phyloP scores from a whole-genome alignment of 1,284 basidiomycete species.

The Boletus albobrunnescens region DNA sequence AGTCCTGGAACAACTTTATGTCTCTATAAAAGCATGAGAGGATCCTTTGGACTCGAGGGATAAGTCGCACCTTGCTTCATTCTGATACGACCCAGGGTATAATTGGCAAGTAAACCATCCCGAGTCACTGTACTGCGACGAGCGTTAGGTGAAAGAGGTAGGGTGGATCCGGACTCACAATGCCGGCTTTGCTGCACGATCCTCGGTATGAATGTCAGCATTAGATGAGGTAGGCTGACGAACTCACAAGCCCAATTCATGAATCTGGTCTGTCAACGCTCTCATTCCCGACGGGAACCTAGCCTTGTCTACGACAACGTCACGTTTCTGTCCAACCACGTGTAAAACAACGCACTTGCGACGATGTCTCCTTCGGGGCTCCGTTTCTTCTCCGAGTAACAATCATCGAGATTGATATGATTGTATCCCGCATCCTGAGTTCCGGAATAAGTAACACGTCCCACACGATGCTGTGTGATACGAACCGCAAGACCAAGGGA shows the following conservation, averaged over 20 bases:
- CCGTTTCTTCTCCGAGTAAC: slow-evolving; percentile 52
- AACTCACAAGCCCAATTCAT: slow-evolving; percentile 49
- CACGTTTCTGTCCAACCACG: background rate
- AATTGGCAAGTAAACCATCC: slow-evolving; percentile 35
- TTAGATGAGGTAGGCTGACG: background rate
- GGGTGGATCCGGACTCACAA: slow-evolving; percentile 33
- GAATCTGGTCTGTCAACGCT: slow-evolving; percentile 47
- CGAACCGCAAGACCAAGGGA: slow-evolving; percentile 44
- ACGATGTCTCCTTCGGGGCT: slow-evolving; percentile 45
- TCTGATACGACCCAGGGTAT: slow-evolving; percentile 32
- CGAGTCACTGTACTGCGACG: slow-evolving; percentile 30
- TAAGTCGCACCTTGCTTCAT: slow-evolving; percentile 25
- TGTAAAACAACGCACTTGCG: slow-evolving; percentile 33
- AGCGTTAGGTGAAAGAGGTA: slow-evolving; percentile 3
- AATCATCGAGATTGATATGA: slow-evolving; percentile 56
- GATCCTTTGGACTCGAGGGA: background rate
- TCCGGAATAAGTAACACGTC: background rate
- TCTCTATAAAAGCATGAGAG: slow-evolving; percentile 32
- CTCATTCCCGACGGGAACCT: slow-evolving; percentile 52
- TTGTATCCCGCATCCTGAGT: slow-evolving; percentile 51
- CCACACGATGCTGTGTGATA: slow-evolving; percentile 15
- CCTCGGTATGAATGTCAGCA: slow-evolving; percentile 1
- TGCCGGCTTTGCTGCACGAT: slow-evolving; percentile 46
- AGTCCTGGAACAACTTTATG: slow-evolving; percentile 47
- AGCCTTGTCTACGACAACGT: slow-evolving; percentile 34